Base-by-base conservation (phyloP, 2,329 filamentous ascomycete species). In the Colletotrichum destructivum region DNA sequence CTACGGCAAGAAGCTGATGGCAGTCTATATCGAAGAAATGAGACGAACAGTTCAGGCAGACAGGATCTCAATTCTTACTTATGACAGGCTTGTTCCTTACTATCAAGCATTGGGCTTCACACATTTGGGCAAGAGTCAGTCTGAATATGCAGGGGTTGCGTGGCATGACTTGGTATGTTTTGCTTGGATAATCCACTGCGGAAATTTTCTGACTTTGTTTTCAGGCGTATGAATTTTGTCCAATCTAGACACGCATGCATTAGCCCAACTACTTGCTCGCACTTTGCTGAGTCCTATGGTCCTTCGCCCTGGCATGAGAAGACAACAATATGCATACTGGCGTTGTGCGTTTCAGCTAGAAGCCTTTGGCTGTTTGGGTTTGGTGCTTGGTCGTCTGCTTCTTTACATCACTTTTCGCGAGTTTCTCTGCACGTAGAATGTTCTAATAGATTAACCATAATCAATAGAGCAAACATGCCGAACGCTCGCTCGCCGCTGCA, bases 81-180 rank as follows among this genome's bases (percentile, higher is more conserved):
- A 80, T 18, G 78, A 79, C 21, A 74, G 73, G 1, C 76, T 80
- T 1, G 76, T 80, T 0, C 72, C 78, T 9, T 80, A 78, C 47
- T 80, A 80, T n/a, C 54, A 80, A 26, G 74, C 74, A 21, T 62
- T 81, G 7, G 79, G 79, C 0, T 81, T 81, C 35, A 74, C 75
- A 15, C 75, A 80, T 65, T 76, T 78, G 7, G 78, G 78, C 15
- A 81, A 78, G 66, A 80, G 78, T 49, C 74, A 75, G 5, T 79
- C 74, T 13, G 74, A 74, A 21, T 79, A 80, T 51, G 78, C 78
- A 2, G 78, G 78, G 2, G 73, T 80, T 5, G 74, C 76, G 2
- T 80, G 78, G 78, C 77, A 79, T 11, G 78, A 80, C 65, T 70
- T 80, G 64, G 78, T 80, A 66, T 55, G 75, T 75, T 54, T 6